Percentiles rank a stretch among this genome's conserved stretches.
Evolutionary conservation across 2,329 filamentous ascomycete genomes (phyloP).

Genomic region (Trichoderma semiorbis): DNA sequence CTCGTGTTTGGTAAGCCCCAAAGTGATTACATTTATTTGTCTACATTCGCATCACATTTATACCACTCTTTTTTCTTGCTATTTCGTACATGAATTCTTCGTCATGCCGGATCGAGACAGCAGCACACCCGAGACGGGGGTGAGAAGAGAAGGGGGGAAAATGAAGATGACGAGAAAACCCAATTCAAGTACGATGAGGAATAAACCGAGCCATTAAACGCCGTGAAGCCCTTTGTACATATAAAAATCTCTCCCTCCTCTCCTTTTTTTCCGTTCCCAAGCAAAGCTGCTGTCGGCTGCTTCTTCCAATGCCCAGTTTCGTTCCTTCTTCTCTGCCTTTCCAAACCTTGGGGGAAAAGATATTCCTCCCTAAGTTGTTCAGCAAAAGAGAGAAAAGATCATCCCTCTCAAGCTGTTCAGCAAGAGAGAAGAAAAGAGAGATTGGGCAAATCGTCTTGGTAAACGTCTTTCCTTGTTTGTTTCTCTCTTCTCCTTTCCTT

Average conservation of each 20-base stretch:
- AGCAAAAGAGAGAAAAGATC: not conserved
- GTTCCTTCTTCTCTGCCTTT: not conserved
- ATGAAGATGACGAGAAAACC: conserved; percentile 7
- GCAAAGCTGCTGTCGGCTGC: not conserved
- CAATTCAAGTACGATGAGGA: conserved; percentile 15
- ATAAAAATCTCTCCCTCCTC: conserved; percentile 1
- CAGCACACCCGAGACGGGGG: not conserved
- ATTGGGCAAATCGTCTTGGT: not conserved
- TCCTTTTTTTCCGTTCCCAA: not conserved
- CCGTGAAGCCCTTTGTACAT: conserved; percentile 19
- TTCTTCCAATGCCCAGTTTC: not conserved
- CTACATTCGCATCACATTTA: not conserved
- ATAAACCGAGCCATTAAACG: conserved; percentile 19
- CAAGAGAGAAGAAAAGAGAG: not conserved
- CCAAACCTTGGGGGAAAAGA: not conserved
- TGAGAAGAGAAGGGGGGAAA: not conserved
- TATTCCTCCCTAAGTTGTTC: not conserved
- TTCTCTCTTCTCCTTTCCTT: not conserved
- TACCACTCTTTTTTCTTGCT: not conserved
- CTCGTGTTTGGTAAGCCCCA: not conserved
- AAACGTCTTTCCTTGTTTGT: not conserved
- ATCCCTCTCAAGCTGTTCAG: not conserved
- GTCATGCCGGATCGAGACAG: not conserved
- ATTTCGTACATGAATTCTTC: not conserved
- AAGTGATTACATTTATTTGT: not conserved